Evolutionary conservation across 2,329 filamentous ascomycete genomes (phyloP), one percentile per base, ranked within the genome.

Genomic region (Exophiala bonariae): DNA sequence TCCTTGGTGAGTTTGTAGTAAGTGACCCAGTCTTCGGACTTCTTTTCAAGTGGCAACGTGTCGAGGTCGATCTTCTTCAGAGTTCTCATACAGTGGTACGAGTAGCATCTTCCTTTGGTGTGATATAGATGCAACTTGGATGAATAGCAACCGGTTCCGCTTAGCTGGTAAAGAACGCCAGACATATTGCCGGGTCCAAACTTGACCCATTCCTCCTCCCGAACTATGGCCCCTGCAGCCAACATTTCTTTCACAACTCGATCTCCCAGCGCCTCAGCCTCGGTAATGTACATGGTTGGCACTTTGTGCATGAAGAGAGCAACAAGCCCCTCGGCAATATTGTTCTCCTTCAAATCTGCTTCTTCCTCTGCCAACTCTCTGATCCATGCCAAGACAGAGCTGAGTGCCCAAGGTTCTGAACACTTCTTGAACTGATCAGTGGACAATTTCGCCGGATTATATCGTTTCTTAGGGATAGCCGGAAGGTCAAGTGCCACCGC

Each of bases 191-290:
- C 89, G 1, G 80, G 76, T 5, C 89, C 87, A 63, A 97, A 91
- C 63, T 95, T 96, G 56, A 99, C 86, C 93, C 95, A 99, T 71
- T 99, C 95, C 66, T 99, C 93, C 26, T 96, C 92, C 11, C 85
- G 84, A 4, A 95, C 75, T 23, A 99, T 72, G 9, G 89, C 88
- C 31, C 84, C 85, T 7, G 85, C 82, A 18, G 81, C 78, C 56
- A 92, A 80, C 88, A 99, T 93, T 37, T 85, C 81, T 44, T 82
- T 76, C 2, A 95, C 83, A 0, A 96, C 87, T 32, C 82, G 82
- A 49, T 81, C 80, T 52, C 88, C 89, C 41, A 99, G 75, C 1
- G 85, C 86, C 65, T 99, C 93, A 1, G 93, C 93, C 73, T 99
- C 95, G 4, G 92, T 91, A 33, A 93, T 92, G 60, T 99, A 97